Base-by-base conservation (phyloP, 2,329 filamentous ascomycete genomes). In the Cladosporium cucumerinum region DNA sequence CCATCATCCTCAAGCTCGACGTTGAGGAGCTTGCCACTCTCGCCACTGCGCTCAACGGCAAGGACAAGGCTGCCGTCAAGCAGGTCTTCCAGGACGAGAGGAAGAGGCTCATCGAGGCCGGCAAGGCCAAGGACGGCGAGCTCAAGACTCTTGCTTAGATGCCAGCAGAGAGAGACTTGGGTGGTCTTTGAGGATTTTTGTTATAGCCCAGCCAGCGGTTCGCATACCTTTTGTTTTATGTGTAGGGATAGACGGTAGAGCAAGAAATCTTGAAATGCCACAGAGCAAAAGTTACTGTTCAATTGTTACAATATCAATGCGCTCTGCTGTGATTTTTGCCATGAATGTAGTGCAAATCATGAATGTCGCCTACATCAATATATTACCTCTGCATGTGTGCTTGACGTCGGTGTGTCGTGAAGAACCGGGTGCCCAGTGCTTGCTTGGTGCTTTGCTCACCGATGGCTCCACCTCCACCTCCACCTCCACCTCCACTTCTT, bases 11-110 rank as follows among this genome's bases (percentile, higher is more conserved):
- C 79, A 96, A 94, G 86, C 88, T 97, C 70, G 93, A 97, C 70
- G 82, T 90, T 63, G 94, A 97, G 72, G 93, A 98, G 85, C 87
- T 98, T 73, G 93, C 93, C 48, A 85, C 85, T 25, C 82, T 99
- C 65, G 92, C 93, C 39, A 84, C 82, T 72, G 94, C 94, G 82
- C 86, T 99, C 66, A 89, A 87, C 73, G 86, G 87, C 52, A 86
- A 85, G 73, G 87, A 94, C 67, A 88, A 87, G 23, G 87, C 86
- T 69, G 91, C 93, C 78, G 94, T 99, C 79, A 97, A 96, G 87
- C 81, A 80, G 63, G 88, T 93, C 62, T 98, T 93, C 86, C 82
- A 81, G 69, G 89, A 84, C 52, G 91, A 97, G 83, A 87, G 89
- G 63, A 87, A 90, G 83, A 86, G 89, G 69, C 86, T 98, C 39